A percentile compares a stretch with the other conserved stretches of the same genome.
These are phyloP conservation scores for Lentinus tigrinus DNA, from an alignment of 768 basidiomycete genomes.

Conservation along the genomic window DNA sequence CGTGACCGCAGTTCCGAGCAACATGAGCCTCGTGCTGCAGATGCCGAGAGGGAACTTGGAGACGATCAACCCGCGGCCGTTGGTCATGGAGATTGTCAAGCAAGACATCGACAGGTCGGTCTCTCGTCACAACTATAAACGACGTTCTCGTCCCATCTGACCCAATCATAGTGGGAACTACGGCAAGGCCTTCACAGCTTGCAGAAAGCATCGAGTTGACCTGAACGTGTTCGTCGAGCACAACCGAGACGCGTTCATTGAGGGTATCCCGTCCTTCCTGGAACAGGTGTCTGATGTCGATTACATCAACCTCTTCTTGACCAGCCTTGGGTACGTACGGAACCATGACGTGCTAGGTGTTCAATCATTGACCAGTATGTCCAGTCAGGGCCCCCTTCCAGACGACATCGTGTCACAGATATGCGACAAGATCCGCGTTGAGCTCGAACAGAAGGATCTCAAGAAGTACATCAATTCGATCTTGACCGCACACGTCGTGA, in stretches of 20 bases:
- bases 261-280: slow-evolving; percentile 63
- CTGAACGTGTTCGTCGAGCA: slow-evolving; percentile 87
- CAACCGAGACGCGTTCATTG: slow-evolving; percentile 64
- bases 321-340: slow-evolving; percentile 70
- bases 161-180: slow-evolving; percentile 58
- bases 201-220: slow-evolving; percentile 92
- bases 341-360: not conserved
- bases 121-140: not conserved
- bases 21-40: slow-evolving; percentile 89
- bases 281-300: slow-evolving; percentile 89
- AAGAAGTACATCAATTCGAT: slow-evolving; percentile 87
- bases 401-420: slow-evolving; percentile 62
- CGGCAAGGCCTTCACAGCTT: slow-evolving; percentile 85
- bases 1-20: slow-evolving; percentile 81
- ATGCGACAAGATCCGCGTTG: slow-evolving; percentile 72
- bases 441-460: slow-evolving; percentile 71
- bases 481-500: slow-evolving; percentile 90
- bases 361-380: not conserved
- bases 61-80: slow-evolving; percentile 88
- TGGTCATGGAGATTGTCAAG: slow-evolving; percentile 84
- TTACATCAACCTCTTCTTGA: slow-evolving; percentile 89
- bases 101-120: slow-evolving; percentile 73
- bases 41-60: slow-evolving; percentile 98
- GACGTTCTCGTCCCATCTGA: too few species aligned
- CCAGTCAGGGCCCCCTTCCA: slow-evolving; percentile 59